These are phyloP conservation scores for Stevia rebaudiana DNA, from an alignment of 140 eudicot genomes.

Conservation along the genomic window DNA sequence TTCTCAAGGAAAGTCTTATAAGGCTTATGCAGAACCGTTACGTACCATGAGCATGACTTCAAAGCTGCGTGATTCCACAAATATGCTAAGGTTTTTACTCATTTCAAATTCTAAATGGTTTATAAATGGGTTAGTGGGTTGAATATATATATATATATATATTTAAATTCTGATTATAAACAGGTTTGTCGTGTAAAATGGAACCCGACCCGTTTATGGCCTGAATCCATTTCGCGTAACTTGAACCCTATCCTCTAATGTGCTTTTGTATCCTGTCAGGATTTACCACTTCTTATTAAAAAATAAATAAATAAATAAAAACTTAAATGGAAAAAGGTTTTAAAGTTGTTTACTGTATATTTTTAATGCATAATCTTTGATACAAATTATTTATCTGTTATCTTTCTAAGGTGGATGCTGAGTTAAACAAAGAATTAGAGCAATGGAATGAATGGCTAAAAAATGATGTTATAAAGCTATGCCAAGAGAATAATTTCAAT, in stretches of 20 bases:
- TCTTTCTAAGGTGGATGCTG: slow-evolving; percentile 71
- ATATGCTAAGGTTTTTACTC: slow-evolving; percentile 71
- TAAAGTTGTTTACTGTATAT: no score
- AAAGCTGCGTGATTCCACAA: slow-evolving; percentile 89
- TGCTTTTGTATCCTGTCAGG: no score
- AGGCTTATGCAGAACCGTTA: slow-evolving; percentile 56
- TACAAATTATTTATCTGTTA: neutral
- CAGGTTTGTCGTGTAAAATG: neutral
- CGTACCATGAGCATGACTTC: slow-evolving; percentile 66
- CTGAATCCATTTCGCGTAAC: neutral
- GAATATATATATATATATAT: no score
- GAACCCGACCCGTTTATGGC: neutral
- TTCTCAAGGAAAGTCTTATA: slow-evolving; percentile 63
- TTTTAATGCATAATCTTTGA: neutral
- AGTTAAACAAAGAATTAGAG: slow-evolving; percentile 77
- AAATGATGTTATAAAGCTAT: slow-evolving; percentile 72
- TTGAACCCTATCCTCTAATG: no score
- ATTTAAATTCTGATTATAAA: no score
- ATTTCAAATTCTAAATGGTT: neutral
- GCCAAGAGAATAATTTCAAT: slow-evolving; percentile 85
- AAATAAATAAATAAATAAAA: no score
- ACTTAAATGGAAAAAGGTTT: no score
- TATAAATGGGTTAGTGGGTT: neutral
- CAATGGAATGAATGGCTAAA: slow-evolving; percentile 88
- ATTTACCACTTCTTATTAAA: no score